Evolutionary conservation across 202 grass and related monocot species (phyloP).

Genomic region (Miscanthus sacchariflorus): DNA sequence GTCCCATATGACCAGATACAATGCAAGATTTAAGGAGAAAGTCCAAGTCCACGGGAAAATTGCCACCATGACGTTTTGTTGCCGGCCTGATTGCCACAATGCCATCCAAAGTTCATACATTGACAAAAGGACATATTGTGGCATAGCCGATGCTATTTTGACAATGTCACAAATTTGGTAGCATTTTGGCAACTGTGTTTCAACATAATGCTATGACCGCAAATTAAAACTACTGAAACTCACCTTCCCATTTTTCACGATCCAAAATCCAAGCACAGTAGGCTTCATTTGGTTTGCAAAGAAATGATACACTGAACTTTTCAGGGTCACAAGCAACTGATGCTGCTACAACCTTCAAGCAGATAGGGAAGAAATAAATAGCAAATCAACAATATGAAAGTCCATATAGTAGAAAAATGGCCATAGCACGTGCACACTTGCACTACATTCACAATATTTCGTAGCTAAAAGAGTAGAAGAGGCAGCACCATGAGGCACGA

Average conservation of each 20-base stretch:
- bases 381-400: not conserved
- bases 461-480: too few species aligned
- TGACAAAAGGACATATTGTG: not conserved
- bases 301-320: conserved; percentile 85
- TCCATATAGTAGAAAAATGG: too few species aligned
- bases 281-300: conserved; percentile 84
- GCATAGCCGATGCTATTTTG: not conserved
- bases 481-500: too few species aligned
- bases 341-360: conserved; percentile 77
- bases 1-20: not conserved
- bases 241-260: conserved; percentile 85
- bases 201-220: not conserved
- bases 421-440: too few species aligned
- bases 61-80: not conserved
- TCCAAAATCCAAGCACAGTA: conserved; percentile 88
- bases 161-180: not conserved
- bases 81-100: not conserved
- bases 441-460: too few species aligned
- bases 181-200: not conserved
- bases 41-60: not conserved
- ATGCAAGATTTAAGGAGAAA: not conserved
- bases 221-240: conserved; percentile 27
- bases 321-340: conserved; percentile 68
- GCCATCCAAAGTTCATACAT: not conserved
- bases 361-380: conserved; percentile 19